Conservation (phyloP, 495 filamentous ascomycete species). For the Trichoderma gamsii region DNA sequence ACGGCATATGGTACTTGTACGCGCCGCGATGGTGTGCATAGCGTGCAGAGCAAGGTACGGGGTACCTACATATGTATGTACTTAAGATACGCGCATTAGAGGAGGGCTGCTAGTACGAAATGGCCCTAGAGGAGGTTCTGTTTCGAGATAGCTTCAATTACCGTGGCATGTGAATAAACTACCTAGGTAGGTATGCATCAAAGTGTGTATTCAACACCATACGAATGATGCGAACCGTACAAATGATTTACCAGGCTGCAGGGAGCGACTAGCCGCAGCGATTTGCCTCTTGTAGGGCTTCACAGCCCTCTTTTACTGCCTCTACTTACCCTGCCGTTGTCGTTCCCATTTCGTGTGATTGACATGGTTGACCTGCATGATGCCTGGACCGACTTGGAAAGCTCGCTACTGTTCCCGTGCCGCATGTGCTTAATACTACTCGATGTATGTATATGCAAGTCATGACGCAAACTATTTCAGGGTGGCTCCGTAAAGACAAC, state of each 20-base stretch:
- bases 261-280: no score
- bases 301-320: neutral
- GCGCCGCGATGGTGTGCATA: neutral
- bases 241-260: no score
- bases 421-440: no score
- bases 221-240: no score
- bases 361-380: constrained; percentile 4
- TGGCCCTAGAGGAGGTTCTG: no score
- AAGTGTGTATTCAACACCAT: no score
- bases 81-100: neutral
- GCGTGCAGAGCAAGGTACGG: neutral
- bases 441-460: no score
- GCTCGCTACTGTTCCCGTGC: neutral
- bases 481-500: neutral
- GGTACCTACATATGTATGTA: neutral
- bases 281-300: neutral
- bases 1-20: neutral
- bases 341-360: neutral
- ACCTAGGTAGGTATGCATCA: no score
- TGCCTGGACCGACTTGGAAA: neutral
- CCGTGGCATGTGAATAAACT: no score
- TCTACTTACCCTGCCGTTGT: neutral
- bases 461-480: neutral
- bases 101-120: neutral
- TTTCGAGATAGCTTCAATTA: no score